Evolutionary conservation across 2,329 filamentous ascomycete species (phyloP).

Genomic region (Chaetomium globosum): DNA sequence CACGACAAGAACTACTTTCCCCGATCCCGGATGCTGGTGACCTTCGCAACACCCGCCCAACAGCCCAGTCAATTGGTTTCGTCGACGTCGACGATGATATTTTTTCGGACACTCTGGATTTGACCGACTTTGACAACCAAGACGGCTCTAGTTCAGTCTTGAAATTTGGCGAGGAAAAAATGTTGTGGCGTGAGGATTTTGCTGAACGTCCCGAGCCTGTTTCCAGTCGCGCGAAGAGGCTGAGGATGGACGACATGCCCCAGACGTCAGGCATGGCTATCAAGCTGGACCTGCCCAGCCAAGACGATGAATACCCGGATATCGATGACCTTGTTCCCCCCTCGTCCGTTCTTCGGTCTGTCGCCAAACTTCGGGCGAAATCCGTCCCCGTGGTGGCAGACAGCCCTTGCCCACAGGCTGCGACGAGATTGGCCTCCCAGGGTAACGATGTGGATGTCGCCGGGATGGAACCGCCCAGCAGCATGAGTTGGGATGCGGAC

Average conservation of each 20-base stretch:
- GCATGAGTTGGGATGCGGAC: background rate
- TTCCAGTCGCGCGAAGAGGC: slow-evolving; percentile 51
- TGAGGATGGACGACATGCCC: slow-evolving; percentile 55
- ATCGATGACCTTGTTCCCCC: slow-evolving; percentile 47
- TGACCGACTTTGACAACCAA: slow-evolving; percentile 32
- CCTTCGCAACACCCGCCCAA: background rate
- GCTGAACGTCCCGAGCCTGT: slow-evolving; percentile 45
- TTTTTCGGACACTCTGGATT: slow-evolving; percentile 34
- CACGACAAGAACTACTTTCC: slow-evolving; percentile 27
- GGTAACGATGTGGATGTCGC: background rate
- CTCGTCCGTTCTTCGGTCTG: slow-evolving; percentile 37
- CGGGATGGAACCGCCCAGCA: background rate
- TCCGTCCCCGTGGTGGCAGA: slow-evolving; percentile 7
- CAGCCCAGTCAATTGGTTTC: slow-evolving; percentile 16
- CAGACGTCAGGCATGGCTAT: slow-evolving; percentile 35
- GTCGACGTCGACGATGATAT: slow-evolving; percentile 27
- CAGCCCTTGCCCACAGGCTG: slow-evolving; percentile 22
- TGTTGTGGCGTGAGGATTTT: slow-evolving; percentile 50
- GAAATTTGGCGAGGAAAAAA: slow-evolving; percentile 45
- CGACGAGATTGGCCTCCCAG: background rate
- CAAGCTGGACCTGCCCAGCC: slow-evolving; percentile 33
- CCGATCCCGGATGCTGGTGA: slow-evolving; percentile 11
- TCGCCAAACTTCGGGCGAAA: slow-evolving; percentile 19
- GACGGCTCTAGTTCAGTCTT: slow-evolving; percentile 38
- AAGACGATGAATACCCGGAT: slow-evolving; percentile 56